A percentile compares a stretch with the other conserved stretches of the same genome.
Conservation (phyloP, 306 rosid genomes). For the Acacia confusa region DNA sequence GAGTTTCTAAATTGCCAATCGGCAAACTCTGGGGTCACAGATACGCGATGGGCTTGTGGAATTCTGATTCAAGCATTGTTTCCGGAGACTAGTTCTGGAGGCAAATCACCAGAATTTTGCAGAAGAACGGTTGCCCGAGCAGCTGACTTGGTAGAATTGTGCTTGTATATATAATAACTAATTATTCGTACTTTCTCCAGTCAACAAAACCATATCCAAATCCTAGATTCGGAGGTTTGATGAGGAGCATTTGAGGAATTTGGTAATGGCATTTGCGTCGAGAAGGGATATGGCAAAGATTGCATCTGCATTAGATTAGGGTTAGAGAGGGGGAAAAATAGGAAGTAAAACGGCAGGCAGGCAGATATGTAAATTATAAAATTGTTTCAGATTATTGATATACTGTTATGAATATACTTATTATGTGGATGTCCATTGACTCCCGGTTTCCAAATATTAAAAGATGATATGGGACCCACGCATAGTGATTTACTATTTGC, state of each 20-base stretch:
- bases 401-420: too few relatives aligned
- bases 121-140: conserved; percentile 56
- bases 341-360: too few relatives aligned
- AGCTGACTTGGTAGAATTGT: conserved; percentile 40
- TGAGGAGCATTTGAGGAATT: conserved; percentile 57
- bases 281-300: conserved; percentile 86
- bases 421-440: too few relatives aligned
- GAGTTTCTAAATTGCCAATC: conserved; percentile 53
- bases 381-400: too few relatives aligned
- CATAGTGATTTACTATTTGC: too few relatives aligned
- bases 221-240: conserved; percentile 41
- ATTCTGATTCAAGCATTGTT: conserved; percentile 66
- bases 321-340: too few relatives aligned
- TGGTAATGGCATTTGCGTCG: conserved; percentile 57
- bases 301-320: conserved; percentile 55
- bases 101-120: conserved; percentile 38
- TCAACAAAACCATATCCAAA: too few relatives aligned
- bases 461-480: too few relatives aligned
- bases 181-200: too few relatives aligned
- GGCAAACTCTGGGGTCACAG: conserved; percentile 64
- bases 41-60: conserved; percentile 87
- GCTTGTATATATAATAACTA: too few relatives aligned
- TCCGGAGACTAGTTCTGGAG: conserved; percentile 28
- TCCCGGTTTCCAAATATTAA: too few relatives aligned
- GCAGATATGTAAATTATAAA: too few relatives aligned